phyloP scores from a whole-genome alignment of 2,329 filamentous ascomycete species.

The Macrophomina pseudophaseolina region DNA sequence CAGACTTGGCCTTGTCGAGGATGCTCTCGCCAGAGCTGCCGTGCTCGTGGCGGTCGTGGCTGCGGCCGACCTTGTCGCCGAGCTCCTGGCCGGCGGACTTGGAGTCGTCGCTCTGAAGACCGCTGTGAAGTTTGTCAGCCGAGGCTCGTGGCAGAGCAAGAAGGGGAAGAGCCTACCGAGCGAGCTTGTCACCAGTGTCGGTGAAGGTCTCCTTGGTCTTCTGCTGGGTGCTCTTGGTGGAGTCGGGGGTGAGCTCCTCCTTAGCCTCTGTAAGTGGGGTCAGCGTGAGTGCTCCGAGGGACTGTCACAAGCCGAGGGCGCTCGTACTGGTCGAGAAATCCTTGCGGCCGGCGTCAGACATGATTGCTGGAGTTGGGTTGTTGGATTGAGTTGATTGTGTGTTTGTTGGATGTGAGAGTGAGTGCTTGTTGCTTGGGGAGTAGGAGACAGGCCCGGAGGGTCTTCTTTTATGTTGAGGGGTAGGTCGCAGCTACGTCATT shows the following conservation, averaged over 20 bases:
- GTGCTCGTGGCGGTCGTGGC: constrained; percentile 45
- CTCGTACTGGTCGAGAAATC: constrained; percentile 58
- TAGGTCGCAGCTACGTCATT: constrained; percentile 17
- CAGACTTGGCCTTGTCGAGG: constrained; percentile 55
- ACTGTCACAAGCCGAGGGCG: neutral
- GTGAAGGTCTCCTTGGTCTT: constrained; percentile 64
- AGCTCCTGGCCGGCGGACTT: constrained; percentile 61
- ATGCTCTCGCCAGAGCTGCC: constrained; percentile 45
- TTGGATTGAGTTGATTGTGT: constrained; percentile 34
- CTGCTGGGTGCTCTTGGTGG: constrained; percentile 64
- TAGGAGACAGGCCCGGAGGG: neutral
- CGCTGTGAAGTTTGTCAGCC: constrained; percentile 42
- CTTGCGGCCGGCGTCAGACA: constrained; percentile 68
- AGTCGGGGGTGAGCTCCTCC: constrained; percentile 64
- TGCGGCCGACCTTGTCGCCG: constrained; percentile 46
- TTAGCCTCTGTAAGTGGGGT: constrained; percentile 53
- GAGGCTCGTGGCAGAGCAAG: neutral
- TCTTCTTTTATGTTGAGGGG: constrained; percentile 13
- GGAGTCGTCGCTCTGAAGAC: constrained; percentile 56
- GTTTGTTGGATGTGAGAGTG: constrained; percentile 17
- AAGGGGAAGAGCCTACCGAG: constrained; percentile 47
- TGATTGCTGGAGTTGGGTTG: constrained; percentile 51
- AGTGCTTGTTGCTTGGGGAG: constrained; percentile 27
- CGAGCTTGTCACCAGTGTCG: constrained; percentile 60
- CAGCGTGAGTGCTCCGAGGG: constrained; percentile 24